phyloP scores from a whole-genome alignment of 306 rosid genomes.

The Boehmeria nivea region DNA sequence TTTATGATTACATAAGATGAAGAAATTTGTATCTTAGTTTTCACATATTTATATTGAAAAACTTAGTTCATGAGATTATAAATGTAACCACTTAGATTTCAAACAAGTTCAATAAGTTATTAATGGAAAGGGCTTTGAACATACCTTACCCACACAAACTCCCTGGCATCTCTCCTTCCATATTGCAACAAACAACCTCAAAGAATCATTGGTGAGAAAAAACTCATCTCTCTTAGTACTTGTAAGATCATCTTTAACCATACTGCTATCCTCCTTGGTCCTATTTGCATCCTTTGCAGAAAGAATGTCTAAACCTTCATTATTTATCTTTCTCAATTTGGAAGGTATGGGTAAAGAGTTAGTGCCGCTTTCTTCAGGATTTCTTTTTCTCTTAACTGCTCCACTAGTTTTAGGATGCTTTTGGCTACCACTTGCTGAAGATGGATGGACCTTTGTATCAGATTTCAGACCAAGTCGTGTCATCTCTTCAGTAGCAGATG shows the following conservation, averaged over 20 bases:
- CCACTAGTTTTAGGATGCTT: constrained; percentile 23
- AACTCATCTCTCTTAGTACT: constrained; percentile 20
- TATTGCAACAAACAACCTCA: constrained; percentile 58
- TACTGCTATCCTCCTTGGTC: constrained; percentile 14
- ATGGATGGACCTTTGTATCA: constrained; percentile 24
- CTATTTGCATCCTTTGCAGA: constrained; percentile 13
- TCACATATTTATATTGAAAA: too few relatives aligned
- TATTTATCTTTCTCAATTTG: constrained; percentile 16
- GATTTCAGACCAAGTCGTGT: constrained; percentile 52
- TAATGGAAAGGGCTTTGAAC: constrained; percentile 13
- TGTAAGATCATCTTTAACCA: too few relatives aligned
- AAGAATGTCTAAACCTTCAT: constrained; percentile 16
- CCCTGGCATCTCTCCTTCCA: constrained; percentile 77
- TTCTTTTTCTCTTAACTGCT: constrained; percentile 35
- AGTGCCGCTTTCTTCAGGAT: constrained; percentile 9
- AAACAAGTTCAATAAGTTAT: too few relatives aligned
- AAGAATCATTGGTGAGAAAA: constrained; percentile 34
- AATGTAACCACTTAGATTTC: too few relatives aligned
- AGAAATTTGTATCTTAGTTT: too few relatives aligned
- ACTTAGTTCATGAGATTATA: too few relatives aligned
- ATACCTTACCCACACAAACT: constrained; percentile 47
- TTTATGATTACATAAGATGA: too few relatives aligned
- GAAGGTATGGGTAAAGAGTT: constrained; percentile 14
- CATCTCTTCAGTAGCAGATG: constrained; percentile 77
- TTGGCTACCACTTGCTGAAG: constrained; percentile 32